Conservation (phyloP, 2,329 filamentous ascomycete genomes). For the Ramichloridium luteum region DNA sequence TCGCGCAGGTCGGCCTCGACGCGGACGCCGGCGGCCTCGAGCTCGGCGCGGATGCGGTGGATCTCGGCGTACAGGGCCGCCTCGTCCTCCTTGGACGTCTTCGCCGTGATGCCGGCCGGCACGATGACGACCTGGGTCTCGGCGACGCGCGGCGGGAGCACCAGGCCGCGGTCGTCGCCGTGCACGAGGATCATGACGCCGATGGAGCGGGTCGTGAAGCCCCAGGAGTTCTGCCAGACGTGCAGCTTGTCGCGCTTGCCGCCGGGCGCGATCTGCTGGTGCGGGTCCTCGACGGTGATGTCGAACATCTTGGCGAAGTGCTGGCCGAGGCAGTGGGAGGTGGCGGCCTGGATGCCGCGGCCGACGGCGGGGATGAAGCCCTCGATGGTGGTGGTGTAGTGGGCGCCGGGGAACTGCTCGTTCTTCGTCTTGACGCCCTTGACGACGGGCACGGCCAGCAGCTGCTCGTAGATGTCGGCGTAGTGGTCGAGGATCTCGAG, state of each 20-base stretch:
- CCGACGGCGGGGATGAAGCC: slow-evolving; percentile 94
- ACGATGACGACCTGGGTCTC: slow-evolving; percentile 79
- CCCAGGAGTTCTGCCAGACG: slow-evolving; percentile 99
- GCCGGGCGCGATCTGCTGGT: slow-evolving; percentile 44
- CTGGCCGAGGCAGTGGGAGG: slow-evolving; percentile 87
- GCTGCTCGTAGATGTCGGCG: slow-evolving; percentile 79
- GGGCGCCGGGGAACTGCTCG: slow-evolving; percentile 93
- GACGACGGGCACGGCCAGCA: slow-evolving; percentile 89
- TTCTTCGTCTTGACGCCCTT: slow-evolving; percentile 92
- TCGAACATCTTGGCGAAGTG: slow-evolving; percentile 99
- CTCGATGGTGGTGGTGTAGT: slow-evolving; percentile 94
- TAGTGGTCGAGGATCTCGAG: slow-evolving; percentile 89
- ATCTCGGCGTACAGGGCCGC: slow-evolving; percentile 65
- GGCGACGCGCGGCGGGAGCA: slow-evolving; percentile 81
- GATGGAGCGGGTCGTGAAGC: slow-evolving; percentile 89
- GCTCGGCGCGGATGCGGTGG: slow-evolving; percentile 53
- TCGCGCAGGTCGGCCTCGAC: slow-evolving; percentile 75
- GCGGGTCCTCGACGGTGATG: slow-evolving; percentile 90
- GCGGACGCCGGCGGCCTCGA: slow-evolving; percentile 64
- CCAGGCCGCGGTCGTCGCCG: slow-evolving; percentile 87
- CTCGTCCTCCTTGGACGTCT: slow-evolving; percentile 67
- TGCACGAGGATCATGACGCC: slow-evolving; percentile 99
- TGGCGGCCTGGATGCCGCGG: slow-evolving; percentile 90
- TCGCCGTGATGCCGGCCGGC: slow-evolving; percentile 85
- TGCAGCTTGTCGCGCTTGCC: slow-evolving; percentile 69